Evolutionary conservation across 768 basidiomycete genomes (phyloP).

Genomic region (Leccinum obscurum): DNA sequence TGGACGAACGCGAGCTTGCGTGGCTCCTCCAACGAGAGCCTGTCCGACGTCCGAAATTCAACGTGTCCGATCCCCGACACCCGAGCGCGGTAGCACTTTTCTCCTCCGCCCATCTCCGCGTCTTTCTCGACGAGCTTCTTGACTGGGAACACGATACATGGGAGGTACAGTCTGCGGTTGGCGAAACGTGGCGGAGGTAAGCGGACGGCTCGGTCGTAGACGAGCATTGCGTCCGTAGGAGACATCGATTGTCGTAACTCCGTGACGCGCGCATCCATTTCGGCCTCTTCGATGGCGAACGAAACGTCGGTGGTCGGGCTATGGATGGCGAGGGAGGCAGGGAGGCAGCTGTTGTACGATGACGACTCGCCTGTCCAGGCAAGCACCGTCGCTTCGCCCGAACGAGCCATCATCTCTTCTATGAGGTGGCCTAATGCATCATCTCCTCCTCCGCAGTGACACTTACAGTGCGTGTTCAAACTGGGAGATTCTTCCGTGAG

Average conservation of each 20-base stretch:
- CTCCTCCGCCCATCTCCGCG: background rate
- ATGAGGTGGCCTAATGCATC: conserved; percentile 14
- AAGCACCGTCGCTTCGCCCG: conserved; percentile 8
- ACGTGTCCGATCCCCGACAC: conserved; percentile 6
- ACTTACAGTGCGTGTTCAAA: background rate
- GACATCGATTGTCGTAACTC: background rate
- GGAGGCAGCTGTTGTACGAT: conserved; percentile 18
- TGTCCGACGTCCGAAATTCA: conserved; percentile 4
- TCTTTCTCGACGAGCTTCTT: conserved; percentile 1
- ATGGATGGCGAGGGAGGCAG: conserved; percentile 4
- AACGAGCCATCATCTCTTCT: conserved; percentile 14
- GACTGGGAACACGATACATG: conserved; percentile 12
- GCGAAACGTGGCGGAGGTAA: conserved; percentile 5
- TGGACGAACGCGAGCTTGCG: conserved; percentile 7
- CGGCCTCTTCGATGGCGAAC: background rate
- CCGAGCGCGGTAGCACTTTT: conserved; percentile 2
- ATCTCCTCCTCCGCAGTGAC: conserved; percentile 6
- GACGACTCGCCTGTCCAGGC: conserved; percentile 15
- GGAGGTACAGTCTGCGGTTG: conserved; percentile 7
- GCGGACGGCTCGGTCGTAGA: background rate
- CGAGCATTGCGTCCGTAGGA: background rate
- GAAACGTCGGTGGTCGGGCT: background rate
- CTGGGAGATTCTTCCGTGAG: background rate
- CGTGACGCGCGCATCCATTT: background rate
- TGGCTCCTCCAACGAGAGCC: background rate